Evolutionary conservation across 1,284 basidiomycete genomes (phyloP).

Genomic region (Ustilago vetiveriae): DNA sequence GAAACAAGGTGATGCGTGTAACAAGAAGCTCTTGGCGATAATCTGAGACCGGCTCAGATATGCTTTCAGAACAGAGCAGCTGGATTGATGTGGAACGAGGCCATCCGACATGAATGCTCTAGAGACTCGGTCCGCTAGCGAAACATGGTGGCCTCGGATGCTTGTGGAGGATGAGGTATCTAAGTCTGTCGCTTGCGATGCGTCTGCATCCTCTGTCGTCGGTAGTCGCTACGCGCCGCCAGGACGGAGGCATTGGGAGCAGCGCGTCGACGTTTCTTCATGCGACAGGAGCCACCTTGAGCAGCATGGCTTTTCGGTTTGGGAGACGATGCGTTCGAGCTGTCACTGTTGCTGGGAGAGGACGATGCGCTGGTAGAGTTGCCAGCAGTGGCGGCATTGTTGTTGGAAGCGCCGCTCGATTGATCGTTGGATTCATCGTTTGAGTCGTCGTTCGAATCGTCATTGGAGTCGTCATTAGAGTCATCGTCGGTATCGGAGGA

Average conservation of each 20-base stretch:
- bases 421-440: neutral
- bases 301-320: conserved; percentile 11
- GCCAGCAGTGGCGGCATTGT: conserved; percentile 2
- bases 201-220: conserved; percentile 11
- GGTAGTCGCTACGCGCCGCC: conserved; percentile 20
- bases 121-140: conserved; percentile 6
- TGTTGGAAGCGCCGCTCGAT: no score
- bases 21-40: neutral
- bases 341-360: neutral
- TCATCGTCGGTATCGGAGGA: neutral
- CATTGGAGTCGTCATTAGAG: neutral
- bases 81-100: neutral
- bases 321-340: conserved; percentile 1
- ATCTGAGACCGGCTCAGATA: conserved; percentile 2
- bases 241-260: conserved; percentile 16
- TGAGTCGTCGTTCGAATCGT: no score
- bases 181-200: conserved; percentile 5
- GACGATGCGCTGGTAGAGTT: neutral
- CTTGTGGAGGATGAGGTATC: neutral
- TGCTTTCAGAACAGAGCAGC: conserved; percentile 2
- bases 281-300: conserved; percentile 12
- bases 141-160: neutral
- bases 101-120: neutral
- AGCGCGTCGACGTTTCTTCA: conserved; percentile 33
- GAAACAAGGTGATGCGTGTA: no score